A percentile compares a stretch with the other conserved stretches of the same genome.
Evolutionary conservation across 2,329 filamentous ascomycete genomes (phyloP).

Genomic region (Colletotrichum somersetense): DNA sequence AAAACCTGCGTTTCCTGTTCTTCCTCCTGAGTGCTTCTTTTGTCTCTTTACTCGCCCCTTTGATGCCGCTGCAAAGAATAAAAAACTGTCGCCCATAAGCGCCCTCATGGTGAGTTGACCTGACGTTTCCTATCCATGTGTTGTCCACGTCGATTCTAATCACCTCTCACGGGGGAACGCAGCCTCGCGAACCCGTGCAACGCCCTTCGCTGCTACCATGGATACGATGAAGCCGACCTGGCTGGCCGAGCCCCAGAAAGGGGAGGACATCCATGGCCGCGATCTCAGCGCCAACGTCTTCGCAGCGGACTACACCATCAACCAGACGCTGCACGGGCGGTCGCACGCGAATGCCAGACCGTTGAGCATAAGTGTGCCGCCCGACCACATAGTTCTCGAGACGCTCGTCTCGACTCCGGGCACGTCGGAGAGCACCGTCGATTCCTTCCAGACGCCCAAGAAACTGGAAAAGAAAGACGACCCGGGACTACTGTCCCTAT

Average conservation of each 20-base stretch:
- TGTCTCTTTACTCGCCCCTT: background rate
- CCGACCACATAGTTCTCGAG: constrained; percentile 26
- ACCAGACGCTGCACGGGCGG: constrained; percentile 34
- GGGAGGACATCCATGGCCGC: constrained; percentile 16
- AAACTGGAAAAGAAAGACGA: constrained; percentile 1
- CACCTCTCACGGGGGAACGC: background rate
- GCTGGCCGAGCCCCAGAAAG: constrained; percentile 30
- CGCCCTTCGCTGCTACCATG: constrained; percentile 8
- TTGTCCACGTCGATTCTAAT: background rate
- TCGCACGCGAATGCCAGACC: constrained; percentile 19
- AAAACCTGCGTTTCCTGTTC: constrained; percentile 19
- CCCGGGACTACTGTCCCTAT: constrained; percentile 4
- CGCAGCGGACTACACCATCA: constrained; percentile 38
- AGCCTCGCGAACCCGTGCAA: constrained; percentile 25
- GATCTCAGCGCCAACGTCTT: constrained; percentile 32
- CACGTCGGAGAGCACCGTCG: constrained; percentile 22
- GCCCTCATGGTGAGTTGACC: constrained; percentile 24
- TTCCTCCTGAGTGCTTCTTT: background rate
- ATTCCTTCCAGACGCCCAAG: constrained; percentile 9
- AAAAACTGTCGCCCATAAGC: constrained; percentile 16
- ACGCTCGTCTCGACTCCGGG: constrained; percentile 22
- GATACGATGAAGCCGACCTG: constrained; percentile 36
- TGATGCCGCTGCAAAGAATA: background rate
- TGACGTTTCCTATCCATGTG: background rate
- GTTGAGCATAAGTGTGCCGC: constrained; percentile 27